Percentiles rank a stretch among this genome's conserved stretches.
phyloP scores from a whole-genome alignment of 106 monocot species.

The Dendrobium catenatum region DNA sequence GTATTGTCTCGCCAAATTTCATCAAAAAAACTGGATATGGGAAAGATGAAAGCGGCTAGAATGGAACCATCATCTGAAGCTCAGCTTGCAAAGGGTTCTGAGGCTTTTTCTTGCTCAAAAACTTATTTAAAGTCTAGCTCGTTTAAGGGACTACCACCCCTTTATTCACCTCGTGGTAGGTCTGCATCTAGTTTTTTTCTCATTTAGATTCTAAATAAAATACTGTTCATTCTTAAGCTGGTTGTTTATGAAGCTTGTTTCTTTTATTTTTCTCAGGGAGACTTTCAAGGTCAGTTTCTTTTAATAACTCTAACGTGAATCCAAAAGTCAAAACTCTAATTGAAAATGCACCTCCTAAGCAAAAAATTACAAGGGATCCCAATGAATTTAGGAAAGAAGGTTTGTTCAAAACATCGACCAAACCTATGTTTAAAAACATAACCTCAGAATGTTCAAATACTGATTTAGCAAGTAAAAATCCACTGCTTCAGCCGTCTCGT shows the following conservation, averaged over 20 bases:
- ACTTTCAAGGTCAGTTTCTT: constrained; percentile 50
- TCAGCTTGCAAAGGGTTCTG: constrained; percentile 17
- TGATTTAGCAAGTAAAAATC: constrained; percentile 31
- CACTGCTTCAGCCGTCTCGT: constrained; percentile 8
- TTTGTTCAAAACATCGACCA: constrained; percentile 15
- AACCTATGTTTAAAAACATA: constrained; percentile 43
- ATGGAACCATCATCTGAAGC: constrained; percentile 6
- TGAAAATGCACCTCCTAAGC: constrained; percentile 39
- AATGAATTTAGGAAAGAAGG: constrained; percentile 38
- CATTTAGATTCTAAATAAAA: constrained; percentile 6
- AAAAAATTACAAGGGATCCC: constrained; percentile 31
- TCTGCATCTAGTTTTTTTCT: background rate
- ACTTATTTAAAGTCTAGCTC: constrained; percentile 10
- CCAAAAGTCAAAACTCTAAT: constrained; percentile 44
- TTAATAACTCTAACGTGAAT: constrained; percentile 29
- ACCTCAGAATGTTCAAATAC: constrained; percentile 16
- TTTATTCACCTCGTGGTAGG: constrained; percentile 31
- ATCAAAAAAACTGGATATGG: constrained; percentile 22
- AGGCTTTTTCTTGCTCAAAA: constrained; percentile 11
- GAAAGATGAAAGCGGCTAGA: constrained; percentile 23
- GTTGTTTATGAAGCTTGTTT: background rate
- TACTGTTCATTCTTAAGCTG: background rate
- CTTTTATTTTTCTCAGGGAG: constrained; percentile 23
- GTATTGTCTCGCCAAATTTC: constrained; percentile 25
- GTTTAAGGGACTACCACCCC: constrained; percentile 4